phyloP scores from a whole-genome alignment of 139 green algal genomes.

The Pseudopediastrum boryanum region DNA sequence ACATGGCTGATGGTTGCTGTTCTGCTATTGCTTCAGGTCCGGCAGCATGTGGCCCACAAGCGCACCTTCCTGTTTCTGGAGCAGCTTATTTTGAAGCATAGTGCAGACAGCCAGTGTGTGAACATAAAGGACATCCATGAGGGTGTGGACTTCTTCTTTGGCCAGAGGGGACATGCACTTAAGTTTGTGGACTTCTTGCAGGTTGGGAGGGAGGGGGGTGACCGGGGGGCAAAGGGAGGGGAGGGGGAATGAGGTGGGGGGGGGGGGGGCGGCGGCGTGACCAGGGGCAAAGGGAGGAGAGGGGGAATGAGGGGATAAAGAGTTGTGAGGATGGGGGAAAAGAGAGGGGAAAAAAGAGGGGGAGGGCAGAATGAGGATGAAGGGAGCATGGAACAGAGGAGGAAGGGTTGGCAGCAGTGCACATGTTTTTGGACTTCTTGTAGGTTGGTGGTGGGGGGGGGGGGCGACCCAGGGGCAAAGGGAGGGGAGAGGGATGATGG shows the following conservation, averaged over 20 bases:
- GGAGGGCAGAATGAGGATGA: not conserved
- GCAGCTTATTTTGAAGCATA: slow-evolving; percentile 97
- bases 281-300: too few species aligned
- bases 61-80: slow-evolving; percentile 99
- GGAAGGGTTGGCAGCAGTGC: not conserved
- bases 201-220: slow-evolving; percentile 22
- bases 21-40: slow-evolving; percentile 60
- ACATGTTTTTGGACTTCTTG: too few species aligned
- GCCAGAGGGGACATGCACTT: slow-evolving; percentile 78
- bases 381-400: not conserved
- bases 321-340: too few species aligned
- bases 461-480: too few species aligned
- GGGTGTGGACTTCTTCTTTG: slow-evolving; percentile 97
- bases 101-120: slow-evolving; percentile 68
- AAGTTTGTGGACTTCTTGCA: slow-evolving; percentile 98
- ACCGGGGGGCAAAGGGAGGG: not conserved
- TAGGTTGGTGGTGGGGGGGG: too few species aligned
- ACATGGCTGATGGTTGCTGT: too few species aligned
- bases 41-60: slow-evolving; percentile 98
- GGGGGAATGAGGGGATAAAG: too few species aligned
- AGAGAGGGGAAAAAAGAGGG: too few species aligned
- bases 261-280: too few species aligned
- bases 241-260: too few species aligned
- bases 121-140: slow-evolving; percentile 88
- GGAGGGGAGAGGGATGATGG: too few species aligned